Conservation (phyloP, 192 early-diverging fungal species). For the Gonapodya prolifera region DNA sequence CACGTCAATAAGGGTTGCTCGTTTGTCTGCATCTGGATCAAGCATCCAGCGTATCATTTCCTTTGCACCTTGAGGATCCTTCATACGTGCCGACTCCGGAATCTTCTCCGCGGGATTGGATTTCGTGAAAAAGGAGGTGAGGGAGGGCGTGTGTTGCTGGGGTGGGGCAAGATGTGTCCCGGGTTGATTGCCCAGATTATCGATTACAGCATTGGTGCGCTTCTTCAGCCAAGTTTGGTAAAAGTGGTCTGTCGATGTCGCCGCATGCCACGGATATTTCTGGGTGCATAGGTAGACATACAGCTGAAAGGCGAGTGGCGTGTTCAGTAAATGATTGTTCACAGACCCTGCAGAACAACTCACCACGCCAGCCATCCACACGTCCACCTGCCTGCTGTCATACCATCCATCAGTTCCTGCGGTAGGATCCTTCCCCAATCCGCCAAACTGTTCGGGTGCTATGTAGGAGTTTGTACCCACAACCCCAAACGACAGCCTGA, state of each 20-base stretch:
- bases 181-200: background rate
- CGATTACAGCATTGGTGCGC: background rate
- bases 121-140: background rate
- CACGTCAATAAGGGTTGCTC: background rate
- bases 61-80: background rate
- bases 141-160: background rate
- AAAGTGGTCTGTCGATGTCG: background rate
- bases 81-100: background rate
- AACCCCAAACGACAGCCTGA: background rate
- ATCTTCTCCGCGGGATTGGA: background rate
- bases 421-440: background rate
- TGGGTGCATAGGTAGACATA: background rate
- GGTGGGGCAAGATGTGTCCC: background rate
- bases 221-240: background rate
- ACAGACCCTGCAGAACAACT: background rate
- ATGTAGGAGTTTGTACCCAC: slow-evolving; percentile 1
- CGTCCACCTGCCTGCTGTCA: background rate
- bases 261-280: background rate
- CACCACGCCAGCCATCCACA: slow-evolving; percentile 2
- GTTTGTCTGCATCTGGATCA: background rate
- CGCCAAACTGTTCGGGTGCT: background rate
- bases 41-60: background rate
- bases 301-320: background rate
- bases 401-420: background rate
- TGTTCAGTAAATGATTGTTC: background rate